Evolutionary conservation across 1,284 basidiomycete genomes (phyloP), one percentile per base, ranked within the genome.

Genomic region (Melanopsichium pennsylvanicum): DNA sequence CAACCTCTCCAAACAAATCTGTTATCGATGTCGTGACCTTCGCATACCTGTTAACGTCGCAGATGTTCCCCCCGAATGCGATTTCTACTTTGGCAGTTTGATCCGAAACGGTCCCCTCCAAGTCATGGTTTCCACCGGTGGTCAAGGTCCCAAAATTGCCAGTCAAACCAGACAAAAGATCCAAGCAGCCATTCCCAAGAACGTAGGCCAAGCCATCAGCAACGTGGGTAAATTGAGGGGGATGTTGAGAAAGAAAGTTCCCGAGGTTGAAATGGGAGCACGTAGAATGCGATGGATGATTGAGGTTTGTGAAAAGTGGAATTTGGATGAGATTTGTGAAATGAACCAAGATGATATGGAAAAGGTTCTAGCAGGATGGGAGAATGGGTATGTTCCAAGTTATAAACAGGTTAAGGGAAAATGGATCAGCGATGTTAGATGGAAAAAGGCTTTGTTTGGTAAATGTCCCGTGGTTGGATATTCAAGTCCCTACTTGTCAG

Each of bases 61-160:
- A 26, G 95, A 98, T 83, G 91, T 97, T 43, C 96, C 95, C 3
- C 78, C 76, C 22, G 76, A 83, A 54, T 98, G 95, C 84, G 95
- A 98, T 83, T 98, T 98, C 81, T 98, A 96, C 84, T 98, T 98
- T 83, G 96, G 96, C 38, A 90, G 92, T 1, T 90, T 94, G 79
- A 89, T 97, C 57, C 88, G 92, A 31, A 86, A 89, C 62, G 94
- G 95, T 0, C 92, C 94, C 0, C 83, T 98, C 32, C 93, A 97
- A 83, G 88, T 97, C 71, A 90, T 97, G 90, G 89, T 98, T 36
- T 95, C 92, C 9, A 98, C 96, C 2, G 92, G 92, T 52, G 96
- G 96, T 22, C 89, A 91, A 72, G 92, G 93, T 4, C 96, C 96
- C 8, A 90, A 92, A 80, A 85, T 97, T 67, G 93, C 95, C 6